Conservation (phyloP, 352 stramenopile species). For the Elongisporangium anandrum region DNA sequence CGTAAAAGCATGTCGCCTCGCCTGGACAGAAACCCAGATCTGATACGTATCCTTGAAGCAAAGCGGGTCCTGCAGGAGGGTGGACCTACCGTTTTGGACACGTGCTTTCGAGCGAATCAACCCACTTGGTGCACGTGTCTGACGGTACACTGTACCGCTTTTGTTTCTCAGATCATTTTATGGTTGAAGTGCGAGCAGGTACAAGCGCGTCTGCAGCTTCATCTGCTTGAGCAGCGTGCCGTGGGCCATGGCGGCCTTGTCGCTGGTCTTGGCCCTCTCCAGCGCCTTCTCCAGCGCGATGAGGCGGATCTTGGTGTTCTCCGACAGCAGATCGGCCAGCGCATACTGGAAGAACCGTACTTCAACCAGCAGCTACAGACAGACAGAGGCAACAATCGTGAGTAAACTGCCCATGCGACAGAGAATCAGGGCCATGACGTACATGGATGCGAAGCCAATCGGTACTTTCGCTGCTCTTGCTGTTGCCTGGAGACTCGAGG, state of each 20-base stretch:
- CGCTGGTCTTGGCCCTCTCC: slow-evolving; percentile 24
- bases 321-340: slow-evolving; percentile 44
- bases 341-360: slow-evolving; percentile 62
- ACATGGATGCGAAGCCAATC: slow-evolving; percentile 70
- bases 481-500: slow-evolving; percentile 12
- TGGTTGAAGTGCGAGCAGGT: slow-evolving; percentile 57
- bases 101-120: background rate
- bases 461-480: slow-evolving; percentile 4
- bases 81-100: background rate
- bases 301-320: slow-evolving; percentile 48
- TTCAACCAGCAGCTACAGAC: slow-evolving; percentile 62
- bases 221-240: slow-evolving; percentile 60
- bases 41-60: background rate
- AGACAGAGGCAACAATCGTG: background rate
- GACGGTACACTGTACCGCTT: background rate
- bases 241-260: slow-evolving; percentile 31
- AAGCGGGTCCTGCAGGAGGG: background rate
- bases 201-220: slow-evolving; percentile 80
- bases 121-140: background rate
- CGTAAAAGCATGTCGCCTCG: background rate
- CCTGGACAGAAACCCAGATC: background rate
- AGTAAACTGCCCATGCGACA: background rate
- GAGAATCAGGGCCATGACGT: slow-evolving; percentile 14
- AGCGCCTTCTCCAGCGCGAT: slow-evolving; percentile 46
- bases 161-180: background rate